A percentile compares a stretch with the other conserved stretches of the same genome.
phyloP scores from a whole-genome alignment of 192 early-diverging fungal species.

The Fimicolochytrium jonesii region DNA sequence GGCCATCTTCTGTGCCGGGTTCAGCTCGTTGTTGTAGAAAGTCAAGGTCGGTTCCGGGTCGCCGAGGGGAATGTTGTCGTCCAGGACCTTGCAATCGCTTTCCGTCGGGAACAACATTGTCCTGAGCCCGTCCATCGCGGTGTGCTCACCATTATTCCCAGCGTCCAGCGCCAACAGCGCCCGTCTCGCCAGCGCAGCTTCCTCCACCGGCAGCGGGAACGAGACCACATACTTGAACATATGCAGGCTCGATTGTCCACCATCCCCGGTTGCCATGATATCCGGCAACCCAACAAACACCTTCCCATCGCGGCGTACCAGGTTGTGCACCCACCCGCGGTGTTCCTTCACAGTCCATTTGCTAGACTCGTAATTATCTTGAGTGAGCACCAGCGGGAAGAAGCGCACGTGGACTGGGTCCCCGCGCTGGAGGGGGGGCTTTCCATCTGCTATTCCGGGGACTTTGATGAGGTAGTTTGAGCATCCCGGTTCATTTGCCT shows the following conservation, averaged over 20 bases:
- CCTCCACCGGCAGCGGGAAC: neutral
- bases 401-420: neutral
- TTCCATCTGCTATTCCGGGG: neutral
- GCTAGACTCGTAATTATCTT: neutral
- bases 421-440: neutral
- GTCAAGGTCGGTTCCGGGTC: neutral
- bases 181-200: neutral
- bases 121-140: neutral
- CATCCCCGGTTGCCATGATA: too few species aligned
- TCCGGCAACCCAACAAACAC: neutral
- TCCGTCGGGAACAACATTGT: neutral
- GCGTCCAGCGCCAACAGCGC: neutral
- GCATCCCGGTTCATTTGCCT: neutral
- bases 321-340: neutral
- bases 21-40: slow-evolving; percentile 16
- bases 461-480: neutral
- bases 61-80: neutral
- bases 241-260: too few species aligned
- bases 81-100: neutral
- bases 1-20: slow-evolving; percentile 24
- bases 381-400: neutral
- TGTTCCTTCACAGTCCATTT: neutral
- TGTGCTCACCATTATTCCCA: neutral
- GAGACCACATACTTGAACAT: too few species aligned
- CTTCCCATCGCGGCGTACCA: neutral